Base-by-base conservation (phyloP, 805 yeast species). In the Debaryomyces castellii region DNA sequence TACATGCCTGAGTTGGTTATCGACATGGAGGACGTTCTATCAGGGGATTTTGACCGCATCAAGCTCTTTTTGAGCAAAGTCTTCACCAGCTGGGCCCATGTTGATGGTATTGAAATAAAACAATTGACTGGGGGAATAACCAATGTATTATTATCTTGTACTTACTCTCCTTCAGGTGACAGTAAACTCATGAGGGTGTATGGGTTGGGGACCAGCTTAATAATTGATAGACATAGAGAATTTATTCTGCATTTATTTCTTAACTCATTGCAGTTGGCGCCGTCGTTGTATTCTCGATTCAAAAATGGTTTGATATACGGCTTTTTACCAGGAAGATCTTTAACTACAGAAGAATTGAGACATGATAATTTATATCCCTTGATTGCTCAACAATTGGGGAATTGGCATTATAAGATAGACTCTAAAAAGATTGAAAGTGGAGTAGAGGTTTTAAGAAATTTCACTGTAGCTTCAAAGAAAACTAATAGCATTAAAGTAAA, bases 251-350 rank as follows among this genome's bases (percentile, higher is more conserved):
- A 86, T 59, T 58, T 82, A 40, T 77, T 81, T 43, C 71, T 87
- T 41, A 75, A 82, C 53, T 73, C 83, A 3, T 68, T 81, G 36
- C 69, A 72, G 2, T 72, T 86, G 49, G 92, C 92, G 0, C 89
- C 94, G 1, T 74, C 83, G 0, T 74, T 86, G 21, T 79, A 78
- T 57, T 85, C 87, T 3, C 66, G 87, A 42, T 84, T 87, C 54
- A 78, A 80, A 27, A 86, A 86, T 60, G 94, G 94, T 0, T 70
- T 86, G 36, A 77, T 86, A 10, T 86, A 86, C 56, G 90, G 88
- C 5, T 86, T 69, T 55, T 69, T 84, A 8, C 77, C 80, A 1
- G 94, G 94, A 8, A 59, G 83, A 23, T 76, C 91, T 0, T 66
- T 84, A 28, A 69, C 74, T 4, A 77, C 82, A 6, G 64, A 67